A percentile compares a stretch with the other conserved stretches of the same genome.
phyloP scores from a whole-genome alignment of 305 asterid genomes.

The Fraxinus sp. region DNA sequence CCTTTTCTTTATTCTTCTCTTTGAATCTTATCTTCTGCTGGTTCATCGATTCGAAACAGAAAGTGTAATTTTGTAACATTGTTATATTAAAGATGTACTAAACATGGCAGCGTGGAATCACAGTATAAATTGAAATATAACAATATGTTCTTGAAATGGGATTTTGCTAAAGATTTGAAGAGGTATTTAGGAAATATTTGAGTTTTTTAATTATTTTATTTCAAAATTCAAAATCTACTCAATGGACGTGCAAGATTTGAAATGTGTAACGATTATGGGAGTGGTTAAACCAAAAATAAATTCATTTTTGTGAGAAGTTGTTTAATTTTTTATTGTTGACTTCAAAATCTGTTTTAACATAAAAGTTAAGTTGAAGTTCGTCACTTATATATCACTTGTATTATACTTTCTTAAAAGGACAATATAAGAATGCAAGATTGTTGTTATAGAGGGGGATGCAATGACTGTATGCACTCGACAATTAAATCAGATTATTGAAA shows the following conservation, averaged over 20 bases:
- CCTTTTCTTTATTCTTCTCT: not conserved
- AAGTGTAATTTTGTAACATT: not conserved
- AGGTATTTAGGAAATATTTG: not conserved
- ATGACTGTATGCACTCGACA: not conserved
- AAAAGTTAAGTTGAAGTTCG: not conserved
- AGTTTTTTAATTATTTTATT: not conserved
- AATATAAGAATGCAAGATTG: not conserved
- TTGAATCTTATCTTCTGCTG: not conserved
- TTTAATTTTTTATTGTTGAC: too few species aligned
- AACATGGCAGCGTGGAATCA: not conserved
- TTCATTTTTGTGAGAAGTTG: too few species aligned
- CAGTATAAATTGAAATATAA: not conserved
- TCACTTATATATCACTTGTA: not conserved
- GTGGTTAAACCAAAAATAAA: not conserved
- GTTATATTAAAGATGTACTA: not conserved
- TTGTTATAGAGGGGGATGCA: not conserved
- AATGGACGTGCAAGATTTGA: not conserved
- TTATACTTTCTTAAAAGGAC: not conserved
- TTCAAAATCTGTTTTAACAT: not conserved
- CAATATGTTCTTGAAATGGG: not conserved
- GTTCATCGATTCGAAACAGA: not conserved
- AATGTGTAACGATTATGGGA: not conserved
- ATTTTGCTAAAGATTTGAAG: not conserved
- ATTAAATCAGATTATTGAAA: not conserved
- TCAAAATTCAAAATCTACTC: not conserved